These are phyloP conservation scores for Periglandula ipomoeae DNA, from an alignment of 2,329 filamentous ascomycete species.

Conservation along the genomic window DNA sequence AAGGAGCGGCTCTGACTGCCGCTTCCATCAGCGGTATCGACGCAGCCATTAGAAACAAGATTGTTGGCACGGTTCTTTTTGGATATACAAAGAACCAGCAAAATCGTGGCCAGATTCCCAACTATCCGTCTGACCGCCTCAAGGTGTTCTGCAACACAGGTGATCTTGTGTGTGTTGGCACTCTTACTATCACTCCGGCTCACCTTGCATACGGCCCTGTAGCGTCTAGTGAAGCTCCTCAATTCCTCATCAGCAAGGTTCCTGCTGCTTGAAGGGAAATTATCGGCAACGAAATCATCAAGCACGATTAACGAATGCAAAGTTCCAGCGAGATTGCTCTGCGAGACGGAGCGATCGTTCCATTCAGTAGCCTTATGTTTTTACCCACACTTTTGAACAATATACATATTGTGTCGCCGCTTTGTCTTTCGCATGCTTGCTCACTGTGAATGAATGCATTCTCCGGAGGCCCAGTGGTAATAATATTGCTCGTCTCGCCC, in stretches of 20 bases:
- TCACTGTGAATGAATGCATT: no score
- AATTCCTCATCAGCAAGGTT: conserved; percentile 14
- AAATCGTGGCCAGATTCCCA: conserved; percentile 28
- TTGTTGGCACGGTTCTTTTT: conserved; percentile 28
- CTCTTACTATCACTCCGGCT: conserved; percentile 24
- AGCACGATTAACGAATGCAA: no score
- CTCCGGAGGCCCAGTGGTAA: no score
- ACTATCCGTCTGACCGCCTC: conserved; percentile 24
- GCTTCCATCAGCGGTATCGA: conserved; percentile 27
- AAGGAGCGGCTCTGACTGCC: conserved; percentile 36
- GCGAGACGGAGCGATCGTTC: no score
- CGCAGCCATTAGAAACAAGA: conserved; percentile 20
- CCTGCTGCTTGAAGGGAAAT: no score
- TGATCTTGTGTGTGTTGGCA: conserved; percentile 29
- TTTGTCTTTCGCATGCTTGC: no score
- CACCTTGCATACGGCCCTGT: conserved; percentile 23
- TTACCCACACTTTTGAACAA: no score
- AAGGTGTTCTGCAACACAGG: conserved; percentile 28
- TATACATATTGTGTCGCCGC: no score
- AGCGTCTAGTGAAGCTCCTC: conserved; percentile 14
- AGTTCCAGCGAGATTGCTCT: no score
- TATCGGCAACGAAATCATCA: no score
- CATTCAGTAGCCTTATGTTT: no score
- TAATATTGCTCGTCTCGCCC: no score
- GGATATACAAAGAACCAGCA: conserved; percentile 35